These are phyloP conservation scores for Carex parvula DNA, from an alignment of 176 grass and related monocot genomes.

Conservation along the genomic window DNA sequence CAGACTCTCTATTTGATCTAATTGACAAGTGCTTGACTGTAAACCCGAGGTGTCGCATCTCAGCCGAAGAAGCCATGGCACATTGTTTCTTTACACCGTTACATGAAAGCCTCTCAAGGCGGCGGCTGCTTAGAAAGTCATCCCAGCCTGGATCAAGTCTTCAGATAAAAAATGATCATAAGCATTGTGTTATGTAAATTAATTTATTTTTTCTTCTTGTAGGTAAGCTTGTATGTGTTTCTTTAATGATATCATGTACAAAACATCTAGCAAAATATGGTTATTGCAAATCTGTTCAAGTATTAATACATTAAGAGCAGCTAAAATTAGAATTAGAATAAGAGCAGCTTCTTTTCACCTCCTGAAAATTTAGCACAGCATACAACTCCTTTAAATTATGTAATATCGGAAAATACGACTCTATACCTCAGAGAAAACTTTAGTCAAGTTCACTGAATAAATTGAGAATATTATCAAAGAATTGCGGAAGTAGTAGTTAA, in stretches of 20 bases:
- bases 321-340: background rate
- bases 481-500: too few relatives aligned
- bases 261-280: background rate
- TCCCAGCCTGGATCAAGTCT: slow-evolving; percentile 5
- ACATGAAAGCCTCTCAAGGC: slow-evolving; percentile 44
- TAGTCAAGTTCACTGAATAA: too few relatives aligned
- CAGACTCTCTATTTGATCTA: slow-evolving; percentile 66
- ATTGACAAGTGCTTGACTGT: slow-evolving; percentile 76
- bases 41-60: slow-evolving; percentile 75
- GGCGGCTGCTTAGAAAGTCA: slow-evolving; percentile 27
- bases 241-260: background rate
- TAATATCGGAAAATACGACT: too few relatives aligned
- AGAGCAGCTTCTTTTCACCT: too few relatives aligned
- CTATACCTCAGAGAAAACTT: too few relatives aligned
- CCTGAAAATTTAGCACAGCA: too few relatives aligned
- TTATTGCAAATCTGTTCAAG: background rate
- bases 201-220: background rate
- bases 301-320: background rate
- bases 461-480: too few relatives aligned
- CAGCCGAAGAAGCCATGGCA: slow-evolving; percentile 71
- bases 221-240: background rate
- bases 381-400: too few relatives aligned
- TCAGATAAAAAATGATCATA: background rate
- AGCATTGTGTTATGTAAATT: background rate
- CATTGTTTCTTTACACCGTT: slow-evolving; percentile 54